These are phyloP conservation scores for Gossypium gossypioides DNA, from an alignment of 441 rosid species.

Conservation along the genomic window DNA sequence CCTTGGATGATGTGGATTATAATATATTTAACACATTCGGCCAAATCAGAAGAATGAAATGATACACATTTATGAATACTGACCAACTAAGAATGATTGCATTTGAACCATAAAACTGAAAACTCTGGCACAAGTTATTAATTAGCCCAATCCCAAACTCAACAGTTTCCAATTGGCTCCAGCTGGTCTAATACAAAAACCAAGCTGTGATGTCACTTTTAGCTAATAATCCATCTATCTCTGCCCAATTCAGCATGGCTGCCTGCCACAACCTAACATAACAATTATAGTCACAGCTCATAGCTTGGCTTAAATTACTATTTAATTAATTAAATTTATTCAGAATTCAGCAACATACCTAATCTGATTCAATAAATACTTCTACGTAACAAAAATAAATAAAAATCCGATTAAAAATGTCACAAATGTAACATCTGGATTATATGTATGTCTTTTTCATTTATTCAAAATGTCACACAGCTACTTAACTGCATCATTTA, in stretches of 20 bases:
- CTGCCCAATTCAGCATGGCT: background rate
- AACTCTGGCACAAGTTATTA: too few species aligned
- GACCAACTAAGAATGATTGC: background rate
- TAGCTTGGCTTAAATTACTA: too few species aligned
- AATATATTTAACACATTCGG: background rate
- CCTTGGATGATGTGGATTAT: background rate
- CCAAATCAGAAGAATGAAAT: background rate
- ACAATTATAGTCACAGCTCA: too few species aligned
- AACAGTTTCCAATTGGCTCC: too few species aligned
- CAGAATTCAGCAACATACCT: too few species aligned
- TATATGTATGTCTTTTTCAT: background rate
- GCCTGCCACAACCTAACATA: background rate
- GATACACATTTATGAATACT: background rate
- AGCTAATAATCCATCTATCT: background rate
- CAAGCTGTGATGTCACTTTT: too few species aligned
- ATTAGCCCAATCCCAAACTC: too few species aligned
- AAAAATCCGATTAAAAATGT: background rate
- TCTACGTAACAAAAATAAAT: too few species aligned
- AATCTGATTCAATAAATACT: too few species aligned
- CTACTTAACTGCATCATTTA: background rate
- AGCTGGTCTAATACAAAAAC: too few species aligned
- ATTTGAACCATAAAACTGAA: background rate
- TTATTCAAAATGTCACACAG: background rate
- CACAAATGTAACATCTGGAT: background rate
- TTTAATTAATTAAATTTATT: too few species aligned